phyloP scores from a whole-genome alignment of 1,139 yeast species.

The Lodderomyces beijingensis region DNA sequence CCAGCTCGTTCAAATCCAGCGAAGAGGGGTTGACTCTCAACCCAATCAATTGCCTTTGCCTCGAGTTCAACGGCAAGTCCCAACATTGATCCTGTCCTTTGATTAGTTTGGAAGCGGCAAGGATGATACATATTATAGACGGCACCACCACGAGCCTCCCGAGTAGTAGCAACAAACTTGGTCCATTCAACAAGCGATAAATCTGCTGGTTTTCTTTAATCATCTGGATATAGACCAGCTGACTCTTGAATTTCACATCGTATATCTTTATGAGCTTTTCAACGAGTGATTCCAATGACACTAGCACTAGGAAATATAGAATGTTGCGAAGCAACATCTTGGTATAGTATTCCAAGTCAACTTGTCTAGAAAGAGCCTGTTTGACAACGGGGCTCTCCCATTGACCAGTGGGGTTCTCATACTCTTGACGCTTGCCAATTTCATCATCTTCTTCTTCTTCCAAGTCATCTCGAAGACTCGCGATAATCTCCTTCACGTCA shows the following conservation, averaged over 20 bases:
- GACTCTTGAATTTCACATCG: conserved; percentile 9
- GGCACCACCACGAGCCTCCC: conserved; percentile 8
- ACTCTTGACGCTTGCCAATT: background rate
- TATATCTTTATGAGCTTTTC: conserved; percentile 11
- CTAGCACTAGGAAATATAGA: conserved; percentile 16
- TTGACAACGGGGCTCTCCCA: conserved; percentile 39
- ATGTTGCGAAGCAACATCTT: conserved; percentile 19
- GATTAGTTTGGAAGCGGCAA: conserved; percentile 18
- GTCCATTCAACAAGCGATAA: background rate
- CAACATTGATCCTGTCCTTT: conserved; percentile 37
- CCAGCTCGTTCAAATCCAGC: conserved; percentile 6
- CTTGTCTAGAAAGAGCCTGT: conserved; percentile 35
- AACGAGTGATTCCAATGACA: conserved; percentile 16
- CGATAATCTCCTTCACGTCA: conserved; percentile 4
- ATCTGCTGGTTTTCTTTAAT: conserved; percentile 1
- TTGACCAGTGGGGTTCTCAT: conserved; percentile 28
- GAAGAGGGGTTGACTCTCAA: conserved; percentile 14
- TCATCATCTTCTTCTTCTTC: conserved; percentile 13
- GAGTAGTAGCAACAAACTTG: conserved; percentile 4
- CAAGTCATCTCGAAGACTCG: conserved; percentile 10
- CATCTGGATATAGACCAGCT: conserved; percentile 7
- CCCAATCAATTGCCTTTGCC: conserved; percentile 36
- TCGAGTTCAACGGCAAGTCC: conserved; percentile 37
- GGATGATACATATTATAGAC: conserved; percentile 10
- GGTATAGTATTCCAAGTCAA: conserved; percentile 26